Conservation (phyloP, 164 flowering plant genomes). For the Platanus orientalis region DNA sequence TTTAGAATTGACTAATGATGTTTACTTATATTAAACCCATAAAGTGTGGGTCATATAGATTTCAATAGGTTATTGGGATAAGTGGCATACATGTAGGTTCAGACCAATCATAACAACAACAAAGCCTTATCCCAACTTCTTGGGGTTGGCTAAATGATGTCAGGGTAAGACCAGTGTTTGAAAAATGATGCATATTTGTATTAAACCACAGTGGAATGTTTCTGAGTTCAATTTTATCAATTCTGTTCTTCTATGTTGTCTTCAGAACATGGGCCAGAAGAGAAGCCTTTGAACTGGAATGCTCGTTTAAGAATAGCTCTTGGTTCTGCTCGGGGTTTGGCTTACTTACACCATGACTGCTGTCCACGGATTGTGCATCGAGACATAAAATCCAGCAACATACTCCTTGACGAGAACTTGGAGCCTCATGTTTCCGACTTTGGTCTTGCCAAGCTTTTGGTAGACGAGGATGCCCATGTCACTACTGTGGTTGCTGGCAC, state of each 20-base stretch:
- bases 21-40: neutral
- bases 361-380: slow-evolving; percentile 78
- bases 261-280: slow-evolving; percentile 36
- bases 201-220: no score
- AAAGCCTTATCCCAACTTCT: no score
- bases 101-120: no score
- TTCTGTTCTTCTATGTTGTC: neutral
- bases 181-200: no score
- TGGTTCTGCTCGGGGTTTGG: slow-evolving; percentile 86
- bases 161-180: no score
- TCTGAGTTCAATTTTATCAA: neutral
- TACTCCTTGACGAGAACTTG: slow-evolving; percentile 79
- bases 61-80: no score
- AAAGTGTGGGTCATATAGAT: no score
- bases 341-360: slow-evolving; percentile 96
- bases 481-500: slow-evolving; percentile 98
- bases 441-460: slow-evolving; percentile 91
- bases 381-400: slow-evolving; percentile 94
- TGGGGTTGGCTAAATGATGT: no score
- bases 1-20: neutral
- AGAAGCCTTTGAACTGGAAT: slow-evolving; percentile 56
- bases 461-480: slow-evolving; percentile 88
- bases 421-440: slow-evolving; percentile 93
- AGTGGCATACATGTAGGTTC: no score
- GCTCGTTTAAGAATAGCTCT: slow-evolving; percentile 70